phyloP scores from a whole-genome alignment of 352 stramenopile genomes.

The Globisporangium carolinianum region DNA sequence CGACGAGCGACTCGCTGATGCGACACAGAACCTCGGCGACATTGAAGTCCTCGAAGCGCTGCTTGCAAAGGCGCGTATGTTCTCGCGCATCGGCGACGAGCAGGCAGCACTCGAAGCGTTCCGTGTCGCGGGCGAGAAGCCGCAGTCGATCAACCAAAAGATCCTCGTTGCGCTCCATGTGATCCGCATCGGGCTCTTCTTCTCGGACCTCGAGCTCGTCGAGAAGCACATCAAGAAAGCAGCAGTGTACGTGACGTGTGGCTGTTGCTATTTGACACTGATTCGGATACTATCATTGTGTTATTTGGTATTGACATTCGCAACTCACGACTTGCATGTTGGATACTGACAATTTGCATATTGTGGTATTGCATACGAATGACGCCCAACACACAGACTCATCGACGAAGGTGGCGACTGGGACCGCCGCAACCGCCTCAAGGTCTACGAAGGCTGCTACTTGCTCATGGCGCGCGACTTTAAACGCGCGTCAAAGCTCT shows the following conservation, averaged over 20 bases:
- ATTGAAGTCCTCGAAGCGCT: slow-evolving; percentile 97
- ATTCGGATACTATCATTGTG: too few relatives aligned
- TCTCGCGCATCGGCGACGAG: slow-evolving; percentile 91
- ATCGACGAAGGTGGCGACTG: slow-evolving; percentile 97
- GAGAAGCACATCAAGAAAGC: slow-evolving; percentile 88
- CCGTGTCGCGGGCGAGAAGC: slow-evolving; percentile 87
- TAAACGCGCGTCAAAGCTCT: slow-evolving; percentile 88
- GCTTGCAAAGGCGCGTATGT: slow-evolving; percentile 92
- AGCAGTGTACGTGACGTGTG: slow-evolving; percentile 29
- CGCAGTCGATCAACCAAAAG: slow-evolving; percentile 95
- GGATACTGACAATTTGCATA: background rate
- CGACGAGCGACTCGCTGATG: slow-evolving; percentile 86
- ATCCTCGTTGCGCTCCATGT: slow-evolving; percentile 96
- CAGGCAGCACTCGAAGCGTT: slow-evolving; percentile 89
- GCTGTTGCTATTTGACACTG: too few relatives aligned
- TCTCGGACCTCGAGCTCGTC: slow-evolving; percentile 77
- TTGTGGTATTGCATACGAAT: too few relatives aligned
- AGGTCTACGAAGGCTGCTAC: slow-evolving; percentile 97
- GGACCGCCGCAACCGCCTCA: slow-evolving; percentile 97
- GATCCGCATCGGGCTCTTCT: slow-evolving; percentile 86
- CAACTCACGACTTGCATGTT: background rate
- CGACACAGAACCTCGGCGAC: slow-evolving; percentile 95
- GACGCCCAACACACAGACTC: slow-evolving; percentile 21
- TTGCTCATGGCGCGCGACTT: slow-evolving; percentile 92
- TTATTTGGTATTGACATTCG: too few relatives aligned